Base-by-base conservation (phyloP, 306 rosid genomes). In the Malus asiatica region DNA sequence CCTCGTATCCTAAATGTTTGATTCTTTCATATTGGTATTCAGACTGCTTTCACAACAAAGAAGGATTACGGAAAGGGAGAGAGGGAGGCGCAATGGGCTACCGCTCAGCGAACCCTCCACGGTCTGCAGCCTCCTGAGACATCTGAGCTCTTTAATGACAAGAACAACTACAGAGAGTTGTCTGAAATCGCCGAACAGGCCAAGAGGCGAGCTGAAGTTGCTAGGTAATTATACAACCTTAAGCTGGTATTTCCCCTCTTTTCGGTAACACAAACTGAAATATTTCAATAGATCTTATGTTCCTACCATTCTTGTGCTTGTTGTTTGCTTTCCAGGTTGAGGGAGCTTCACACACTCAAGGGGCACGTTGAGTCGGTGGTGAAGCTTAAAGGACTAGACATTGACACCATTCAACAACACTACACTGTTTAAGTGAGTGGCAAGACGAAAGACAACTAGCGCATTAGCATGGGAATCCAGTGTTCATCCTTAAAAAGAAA, bases 301-400 rank as follows among this genome's bases (percentile, higher is more conserved):
- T 42, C 45, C 51, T 51, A 76, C 6, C n/a, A 48, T 66, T 53
- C 3, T 38, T 38, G 64, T 52, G 30, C 38, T 63, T 69, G 4
- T 63, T 69, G 4, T 66, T 61, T 67, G 22, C 23, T 64, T 70
- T 72, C 45, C 71, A 90, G 96, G 88, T 78, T 93, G 79, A 93
- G 98, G 87, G 98, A 91, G 87, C 96, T 91, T 74, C 92, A 93
- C 64, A 91, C 98, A 30, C 86, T 93, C 6, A 93, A 91, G 75
- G 97, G 98, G 5, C 98, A 93, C 35, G 98, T 93, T 1, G 98
- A 91, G 33, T 93, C 98, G 4, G 97, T 93, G 23, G 97, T 93
- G 59, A 93, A 93, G 29, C 89, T 93, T 35, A 93, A 93, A 74
- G 97, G 98, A 40, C 90, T 93, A 67, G 98, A 91, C 71, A 93